A percentile compares a stretch with the other conserved stretches of the same genome.
Conservation (phyloP, 495 filamentous ascomycete genomes). For the Platismatia glauca region DNA sequence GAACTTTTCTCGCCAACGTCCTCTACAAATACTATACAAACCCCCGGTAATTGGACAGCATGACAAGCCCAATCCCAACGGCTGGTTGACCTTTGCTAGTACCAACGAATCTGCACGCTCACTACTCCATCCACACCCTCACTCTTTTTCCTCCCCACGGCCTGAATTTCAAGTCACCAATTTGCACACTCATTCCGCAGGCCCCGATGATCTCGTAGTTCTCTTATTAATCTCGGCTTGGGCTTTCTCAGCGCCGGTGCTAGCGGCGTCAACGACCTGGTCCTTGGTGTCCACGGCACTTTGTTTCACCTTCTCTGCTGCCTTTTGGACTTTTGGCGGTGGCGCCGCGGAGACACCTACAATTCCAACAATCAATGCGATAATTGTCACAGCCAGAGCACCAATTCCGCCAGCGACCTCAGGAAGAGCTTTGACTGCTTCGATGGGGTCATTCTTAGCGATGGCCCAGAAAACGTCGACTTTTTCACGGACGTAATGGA, state of each 20-base stretch:
- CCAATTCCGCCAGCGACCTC: slow-evolving; percentile 77
- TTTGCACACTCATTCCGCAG: slow-evolving; percentile 21
- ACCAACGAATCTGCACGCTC: not conserved
- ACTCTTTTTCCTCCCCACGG: not conserved
- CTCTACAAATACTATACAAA: slow-evolving; percentile 1
- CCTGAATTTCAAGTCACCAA: not conserved
- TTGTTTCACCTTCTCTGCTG: slow-evolving; percentile 62
- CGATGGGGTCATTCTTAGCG: slow-evolving; percentile 76
- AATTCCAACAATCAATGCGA: slow-evolving; percentile 56
- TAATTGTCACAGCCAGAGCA: slow-evolving; percentile 57
- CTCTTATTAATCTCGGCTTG: slow-evolving; percentile 52
- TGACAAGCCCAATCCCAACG: not conserved
- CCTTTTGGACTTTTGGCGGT: slow-evolving; percentile 45
- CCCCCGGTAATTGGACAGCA: not conserved
- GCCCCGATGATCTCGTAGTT: slow-evolving; percentile 49
- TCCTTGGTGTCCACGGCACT: slow-evolving; percentile 66
- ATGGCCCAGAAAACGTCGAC: slow-evolving; percentile 79
- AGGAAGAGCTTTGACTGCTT: slow-evolving; percentile 84
- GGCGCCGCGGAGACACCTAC: slow-evolving; percentile 45
- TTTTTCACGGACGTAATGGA: slow-evolving; percentile 84
- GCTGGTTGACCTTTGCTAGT: not conserved
- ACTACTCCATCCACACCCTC: not conserved
- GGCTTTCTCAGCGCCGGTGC: slow-evolving; percentile 47
- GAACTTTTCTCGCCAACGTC: not conserved
- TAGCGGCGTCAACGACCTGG: slow-evolving; percentile 62